Evolutionary conservation across 139 green algal species (phyloP), one percentile per base, ranked within the genome.

Genomic region (Dunaliella primolecta): DNA sequence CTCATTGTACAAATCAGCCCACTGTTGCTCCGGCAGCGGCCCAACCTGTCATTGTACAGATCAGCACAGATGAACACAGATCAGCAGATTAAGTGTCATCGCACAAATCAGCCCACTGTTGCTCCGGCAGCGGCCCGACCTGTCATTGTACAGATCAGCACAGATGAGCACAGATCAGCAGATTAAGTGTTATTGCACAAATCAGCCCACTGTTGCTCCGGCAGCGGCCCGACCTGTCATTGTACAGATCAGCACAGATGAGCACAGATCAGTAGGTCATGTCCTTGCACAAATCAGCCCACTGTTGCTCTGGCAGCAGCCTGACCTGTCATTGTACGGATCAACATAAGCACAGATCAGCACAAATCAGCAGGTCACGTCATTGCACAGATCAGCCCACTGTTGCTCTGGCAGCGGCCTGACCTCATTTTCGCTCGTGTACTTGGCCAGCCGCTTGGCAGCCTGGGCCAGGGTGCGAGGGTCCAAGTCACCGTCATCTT

Each of bases 131-230:
- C 31, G 80, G 75, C 21, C 30, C 81, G 35, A 30, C 80, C 88
- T 86, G 38, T n/a, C n/a, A n/a, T n/a, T n/a, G n/a, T n/a, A n/a
- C n/a, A n/a, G n/a, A n/a, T n/a, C n/a, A n/a, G n/a, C n/a, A n/a
- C n/a, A n/a, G n/a, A n/a, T n/a, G n/a, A n/a, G n/a, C n/a, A n/a
- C n/a, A n/a, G n/a, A n/a, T n/a, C n/a, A n/a, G n/a, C n/a, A n/a
- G n/a, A n/a, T n/a, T n/a, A n/a, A n/a, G n/a, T n/a, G n/a, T 95
- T 91, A 31, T 89, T 88, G 85, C 91, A 95, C 27, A 95, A 32
- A 72, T 95, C 93, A 0, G 89, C 86, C 81, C 91, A 95, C 82
- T 94, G 90, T 81, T 90, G 81, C 64, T 88, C 85, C 0, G 89
- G 87, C 87, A 90, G 80, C 31, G 80, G 75, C 21, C 30, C 81